These are phyloP conservation scores for Cytospora chrysosperma DNA, from an alignment of 2,329 filamentous ascomycete genomes.

Conservation along the genomic window DNA sequence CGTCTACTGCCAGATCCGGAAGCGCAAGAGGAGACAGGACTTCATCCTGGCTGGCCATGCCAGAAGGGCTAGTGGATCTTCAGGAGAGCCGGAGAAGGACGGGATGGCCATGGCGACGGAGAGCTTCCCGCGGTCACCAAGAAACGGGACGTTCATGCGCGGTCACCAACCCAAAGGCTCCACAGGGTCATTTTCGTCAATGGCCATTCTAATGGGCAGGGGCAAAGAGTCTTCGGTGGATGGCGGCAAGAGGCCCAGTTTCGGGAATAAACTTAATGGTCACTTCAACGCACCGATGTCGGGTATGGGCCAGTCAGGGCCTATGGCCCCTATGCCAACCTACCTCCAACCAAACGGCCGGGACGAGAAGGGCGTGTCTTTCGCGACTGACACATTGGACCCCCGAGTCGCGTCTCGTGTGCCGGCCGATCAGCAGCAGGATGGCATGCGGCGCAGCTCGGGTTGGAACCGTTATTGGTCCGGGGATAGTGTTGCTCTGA, in stretches of 20 bases:
- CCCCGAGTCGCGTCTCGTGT: constrained; percentile 38
- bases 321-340: constrained; percentile 16
- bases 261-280: constrained; percentile 56
- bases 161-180: constrained; percentile 55
- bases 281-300: constrained; percentile 62
- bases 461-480: constrained; percentile 80
- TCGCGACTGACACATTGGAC: constrained; percentile 35
- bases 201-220: constrained; percentile 66
- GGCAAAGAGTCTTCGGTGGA: constrained; percentile 24
- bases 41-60: constrained; percentile 48
- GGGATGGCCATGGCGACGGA: constrained; percentile 48
- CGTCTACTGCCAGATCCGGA: constrained; percentile 67
- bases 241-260: constrained; percentile 1
- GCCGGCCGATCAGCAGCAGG: constrained; percentile 37
- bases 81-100: constrained; percentile 53
- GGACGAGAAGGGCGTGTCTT: constrained; percentile 44
- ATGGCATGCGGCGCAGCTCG: constrained; percentile 59
- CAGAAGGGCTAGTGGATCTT: constrained; percentile 43
- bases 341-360: constrained; percentile 30
- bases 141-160: constrained; percentile 41
- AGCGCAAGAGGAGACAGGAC: constrained; percentile 56
- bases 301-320: constrained; percentile 35
- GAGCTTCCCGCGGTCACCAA: constrained; percentile 36
- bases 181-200: constrained; percentile 59
- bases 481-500: constrained; percentile 63